Evolutionary conservation across 2,329 filamentous ascomycete species (phyloP).

Genomic region (Cadophora sp.): DNA sequence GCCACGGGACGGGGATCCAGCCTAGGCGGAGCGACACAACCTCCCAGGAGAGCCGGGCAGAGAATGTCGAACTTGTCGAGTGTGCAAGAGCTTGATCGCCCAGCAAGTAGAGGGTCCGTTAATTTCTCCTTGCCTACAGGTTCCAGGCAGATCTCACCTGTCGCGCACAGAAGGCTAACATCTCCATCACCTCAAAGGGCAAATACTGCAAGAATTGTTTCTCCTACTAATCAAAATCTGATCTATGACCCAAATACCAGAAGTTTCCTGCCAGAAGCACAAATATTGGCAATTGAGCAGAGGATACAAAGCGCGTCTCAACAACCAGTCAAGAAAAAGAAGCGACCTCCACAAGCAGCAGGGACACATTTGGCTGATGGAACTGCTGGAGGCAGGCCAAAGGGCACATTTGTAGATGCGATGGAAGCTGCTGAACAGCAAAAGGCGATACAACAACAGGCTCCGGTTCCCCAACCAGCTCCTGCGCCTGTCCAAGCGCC

Average conservation of each 20-base stretch:
- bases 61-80: slow-evolving; percentile 38
- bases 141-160: slow-evolving; percentile 41
- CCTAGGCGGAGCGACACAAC: slow-evolving; percentile 31
- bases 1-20: slow-evolving; percentile 42
- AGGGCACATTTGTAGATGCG: slow-evolving; percentile 54
- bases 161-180: slow-evolving; percentile 43
- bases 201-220: slow-evolving; percentile 37
- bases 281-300: slow-evolving; percentile 53
- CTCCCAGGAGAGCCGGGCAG: slow-evolving; percentile 35
- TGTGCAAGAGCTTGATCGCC: slow-evolving; percentile 51
- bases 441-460: slow-evolving; percentile 18
- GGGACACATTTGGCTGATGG: slow-evolving; percentile 52
- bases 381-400: slow-evolving; percentile 58
- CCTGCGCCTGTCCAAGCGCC: slow-evolving; percentile 13
- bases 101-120: slow-evolving; percentile 51
- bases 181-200: slow-evolving; percentile 39
- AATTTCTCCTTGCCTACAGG: slow-evolving; percentile 61
- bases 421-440: slow-evolving; percentile 34
- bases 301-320: slow-evolving; percentile 49
- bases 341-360: slow-evolving; percentile 45
- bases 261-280: slow-evolving; percentile 61
- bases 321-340: slow-evolving; percentile 49
- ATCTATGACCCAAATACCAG: slow-evolving; percentile 72
- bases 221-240: slow-evolving; percentile 51
- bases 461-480: slow-evolving; percentile 11